Evolutionary conservation across 139 green algal genomes (phyloP), one percentile per base, ranked within the genome.

Genomic region (Chlorella sp.): DNA sequence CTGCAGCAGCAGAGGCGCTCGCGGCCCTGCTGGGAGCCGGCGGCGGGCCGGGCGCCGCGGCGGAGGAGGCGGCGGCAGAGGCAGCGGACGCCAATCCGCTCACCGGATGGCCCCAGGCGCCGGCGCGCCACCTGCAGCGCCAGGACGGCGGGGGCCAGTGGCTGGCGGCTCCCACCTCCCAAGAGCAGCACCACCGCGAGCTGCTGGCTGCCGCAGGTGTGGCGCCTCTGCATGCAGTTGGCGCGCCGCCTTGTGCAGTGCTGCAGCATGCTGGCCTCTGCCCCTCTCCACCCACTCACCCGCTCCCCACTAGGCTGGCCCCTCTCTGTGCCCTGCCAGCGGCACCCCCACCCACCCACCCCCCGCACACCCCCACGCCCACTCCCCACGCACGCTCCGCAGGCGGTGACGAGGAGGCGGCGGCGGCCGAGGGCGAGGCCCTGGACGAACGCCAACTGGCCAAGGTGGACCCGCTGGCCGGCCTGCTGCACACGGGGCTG

Each of bases 401-500:
- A 66, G 63, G 23, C 11, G 33, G 42, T 6, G 50, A 9, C 0
- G 68, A 76, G 48, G 43, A 50, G n/a, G 68, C 71, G 29, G 71
- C 46, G 7, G 75, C 75, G 23, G 46, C 41, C 0, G 77, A 88
- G 41, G 74, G 58, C 15, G 66, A 77, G 29, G 68, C 81, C 4
- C 77, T 85, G 38, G 84, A 91, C 41, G 53, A 71, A 41, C 36
- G 65, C 59, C 84, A 92, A 56, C 60, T 92, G 61, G 85, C 85
- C 3, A 81, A 78, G 27, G 73, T 90, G 23, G 87, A 93, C 65
- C 87, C 83, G 0, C 51, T 72, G n/a, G 78, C 79, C 58, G 89
- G 89, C 6, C 78, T 91, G 59, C 45, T 92, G 62, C 87, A 90
- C 38, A 94, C 88, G 84, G 67, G 86, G 35, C 76, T 88, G 27